Conservation (phyloP, 1,139 yeast species). For the Saccharomyces hybrid region DNA sequence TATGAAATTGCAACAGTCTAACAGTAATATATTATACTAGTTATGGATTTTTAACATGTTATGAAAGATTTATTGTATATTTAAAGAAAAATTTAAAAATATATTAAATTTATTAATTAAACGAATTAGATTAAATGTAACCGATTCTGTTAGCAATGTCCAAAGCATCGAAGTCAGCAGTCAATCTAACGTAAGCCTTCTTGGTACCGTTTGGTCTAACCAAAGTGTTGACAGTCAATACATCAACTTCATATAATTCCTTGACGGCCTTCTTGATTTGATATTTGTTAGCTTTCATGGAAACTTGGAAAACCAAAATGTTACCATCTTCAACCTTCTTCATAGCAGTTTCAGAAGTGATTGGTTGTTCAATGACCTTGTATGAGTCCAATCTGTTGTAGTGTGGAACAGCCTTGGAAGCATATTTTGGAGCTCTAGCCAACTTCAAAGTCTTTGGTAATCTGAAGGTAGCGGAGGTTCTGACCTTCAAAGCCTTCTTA, state of each 20-base stretch:
- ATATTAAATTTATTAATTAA: constrained; percentile 5
- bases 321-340: constrained; percentile 99
- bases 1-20: too few species aligned
- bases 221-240: constrained; percentile 88
- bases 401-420: constrained; percentile 95
- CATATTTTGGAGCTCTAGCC: constrained; percentile 91
- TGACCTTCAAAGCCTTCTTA: constrained; percentile 84
- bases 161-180: constrained; percentile 99
- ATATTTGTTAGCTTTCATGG: constrained; percentile 92
- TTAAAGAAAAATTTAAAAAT: constrained; percentile 1
- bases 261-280: constrained; percentile 98
- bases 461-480: constrained; percentile 94
- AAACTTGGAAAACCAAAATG: constrained; percentile 98
- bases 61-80: constrained; percentile 1
- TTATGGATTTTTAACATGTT: background rate
- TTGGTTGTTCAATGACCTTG: constrained; percentile 91
- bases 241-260: constrained; percentile 96
- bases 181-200: constrained; percentile 98
- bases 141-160: constrained; percentile 99
- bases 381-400: constrained; percentile 94
- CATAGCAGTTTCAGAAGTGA: constrained; percentile 98
- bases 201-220: constrained; percentile 98
- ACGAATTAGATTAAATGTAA: constrained; percentile 58
- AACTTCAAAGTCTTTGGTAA: constrained; percentile 95
- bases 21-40: background rate